Evolutionary conservation across 768 basidiomycete genomes (phyloP), one percentile per base, ranked within the genome.

Genomic region (Lentinula sp.): DNA sequence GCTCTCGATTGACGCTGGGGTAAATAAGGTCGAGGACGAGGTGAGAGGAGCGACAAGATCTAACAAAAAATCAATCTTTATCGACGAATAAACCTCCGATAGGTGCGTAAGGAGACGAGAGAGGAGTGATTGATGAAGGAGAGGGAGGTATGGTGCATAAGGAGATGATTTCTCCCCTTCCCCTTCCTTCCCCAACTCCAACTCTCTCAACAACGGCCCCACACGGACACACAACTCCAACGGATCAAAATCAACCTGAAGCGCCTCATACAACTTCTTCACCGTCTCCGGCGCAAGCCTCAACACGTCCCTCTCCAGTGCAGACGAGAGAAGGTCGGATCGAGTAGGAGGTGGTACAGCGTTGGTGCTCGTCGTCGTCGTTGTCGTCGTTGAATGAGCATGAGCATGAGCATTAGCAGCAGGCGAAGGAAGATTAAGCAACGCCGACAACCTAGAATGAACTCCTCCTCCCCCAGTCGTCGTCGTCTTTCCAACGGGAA

Each of bases 241-340:
- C 0, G 96, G 96, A 70, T 98, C 93, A 68, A 98, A 96, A 5
- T 92, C 89, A 45, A 90, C 89, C 75, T 97, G 94, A 65, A 99
- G 86, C 54, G 94, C 84, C 68, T 84, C 83, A 80, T 96, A 96
- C 21, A 98, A 82, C 23, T 83, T 76, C 70, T 88, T 89, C 70
- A 98, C 81, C 3, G 81, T 74, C 23, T 80, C 73, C 0, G 94
- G 90, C 0, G 88, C 87, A 49, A 93, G 83, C 68, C 85, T 88
- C 64, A 98, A 84, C 51, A 90, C 88, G 70, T 92, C 89, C 56
- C 91, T 85, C 37, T 88, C 85, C 48, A 93, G 91, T 54, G 95
- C 95, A 69, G 97, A 94, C 64, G 83, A 86, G 54, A 98, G 81
- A 18, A 98, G 80, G 31, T 88, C 86, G n/a, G 86, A 79, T 31